phyloP scores from a whole-genome alignment of 257 asterid genomes.

The Solanum phureja region DNA sequence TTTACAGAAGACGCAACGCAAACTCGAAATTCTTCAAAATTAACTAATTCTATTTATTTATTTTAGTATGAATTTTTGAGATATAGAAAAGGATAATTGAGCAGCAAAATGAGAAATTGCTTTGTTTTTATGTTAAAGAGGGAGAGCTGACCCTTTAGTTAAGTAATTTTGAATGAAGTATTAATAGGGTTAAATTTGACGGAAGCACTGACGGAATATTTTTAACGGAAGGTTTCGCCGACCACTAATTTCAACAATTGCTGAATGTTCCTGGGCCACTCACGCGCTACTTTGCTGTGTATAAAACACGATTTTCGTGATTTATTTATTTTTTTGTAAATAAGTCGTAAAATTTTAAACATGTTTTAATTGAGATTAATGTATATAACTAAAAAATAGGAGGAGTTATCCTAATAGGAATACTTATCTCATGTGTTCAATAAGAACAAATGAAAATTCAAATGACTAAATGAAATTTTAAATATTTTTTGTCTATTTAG shows the following conservation, averaged over 20 bases:
- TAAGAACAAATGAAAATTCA: too few species aligned
- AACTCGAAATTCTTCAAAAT: neutral
- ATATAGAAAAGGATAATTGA: neutral
- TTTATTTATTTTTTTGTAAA: too few species aligned
- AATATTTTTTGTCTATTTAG: too few species aligned
- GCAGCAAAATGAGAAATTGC: neutral
- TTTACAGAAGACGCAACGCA: neutral
- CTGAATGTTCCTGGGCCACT: neutral
- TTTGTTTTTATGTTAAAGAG: neutral
- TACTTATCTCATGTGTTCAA: neutral
- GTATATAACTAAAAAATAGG: too few species aligned
- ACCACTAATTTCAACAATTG: neutral
- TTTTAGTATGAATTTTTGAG: too few species aligned
- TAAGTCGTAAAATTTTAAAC: too few species aligned
- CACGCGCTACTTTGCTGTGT: neutral
- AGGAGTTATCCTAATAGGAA: too few species aligned
- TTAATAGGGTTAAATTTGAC: neutral
- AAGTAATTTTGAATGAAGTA: neutral
- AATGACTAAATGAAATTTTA: too few species aligned
- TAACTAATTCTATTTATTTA: neutral
- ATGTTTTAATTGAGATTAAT: too few species aligned
- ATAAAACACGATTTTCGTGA: neutral
- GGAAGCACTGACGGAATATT: neutral
- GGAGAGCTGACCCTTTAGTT: neutral
- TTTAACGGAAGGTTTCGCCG: neutral